Evolutionary conservation across 805 yeast genomes (phyloP).

Genomic region (Torulaspora delbrueckii): DNA sequence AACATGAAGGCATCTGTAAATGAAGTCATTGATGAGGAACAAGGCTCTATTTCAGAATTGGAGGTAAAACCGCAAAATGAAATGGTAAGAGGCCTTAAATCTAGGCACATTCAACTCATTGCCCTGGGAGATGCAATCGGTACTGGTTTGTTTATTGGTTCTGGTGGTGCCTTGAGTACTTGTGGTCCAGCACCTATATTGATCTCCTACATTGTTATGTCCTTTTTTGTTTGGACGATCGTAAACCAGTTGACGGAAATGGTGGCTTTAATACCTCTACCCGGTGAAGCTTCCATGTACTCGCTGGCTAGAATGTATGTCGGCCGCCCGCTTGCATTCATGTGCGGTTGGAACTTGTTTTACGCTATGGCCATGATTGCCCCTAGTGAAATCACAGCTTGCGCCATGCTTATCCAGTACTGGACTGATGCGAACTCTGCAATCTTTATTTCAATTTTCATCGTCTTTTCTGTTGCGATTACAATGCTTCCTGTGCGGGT

Average conservation of each 20-base stretch:
- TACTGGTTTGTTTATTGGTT: slow-evolving; percentile 70
- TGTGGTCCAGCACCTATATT: slow-evolving; percentile 67
- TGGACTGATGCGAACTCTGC: slow-evolving; percentile 42
- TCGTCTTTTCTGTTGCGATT: slow-evolving; percentile 15
- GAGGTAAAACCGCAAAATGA: no score
- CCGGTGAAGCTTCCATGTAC: slow-evolving; percentile 47
- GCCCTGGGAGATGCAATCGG: slow-evolving; percentile 57
- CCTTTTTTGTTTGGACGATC: slow-evolving; percentile 43
- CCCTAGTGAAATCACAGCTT: slow-evolving; percentile 47
- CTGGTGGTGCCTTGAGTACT: slow-evolving; percentile 52
- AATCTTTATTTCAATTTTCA: slow-evolving; percentile 38
- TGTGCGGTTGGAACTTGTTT: slow-evolving; percentile 49
- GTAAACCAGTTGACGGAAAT: slow-evolving; percentile 59
- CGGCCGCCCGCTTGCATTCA: slow-evolving; percentile 16
- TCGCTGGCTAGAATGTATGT: slow-evolving; percentile 14
- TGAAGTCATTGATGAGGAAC: no score
- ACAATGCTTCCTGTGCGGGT: slow-evolving; percentile 24
- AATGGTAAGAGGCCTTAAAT: slow-evolving; percentile 9
- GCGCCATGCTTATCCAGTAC: slow-evolving; percentile 38
- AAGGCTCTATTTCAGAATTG: no score
- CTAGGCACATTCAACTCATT: slow-evolving; percentile 16
- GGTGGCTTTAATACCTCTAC: slow-evolving; percentile 53
- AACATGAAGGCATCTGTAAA: no score
- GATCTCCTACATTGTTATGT: slow-evolving; percentile 55
- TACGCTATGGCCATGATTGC: slow-evolving; percentile 43